These are phyloP conservation scores for Globisporangium cystogenes DNA, from an alignment of 352 stramenopile species.

Conservation along the genomic window DNA sequence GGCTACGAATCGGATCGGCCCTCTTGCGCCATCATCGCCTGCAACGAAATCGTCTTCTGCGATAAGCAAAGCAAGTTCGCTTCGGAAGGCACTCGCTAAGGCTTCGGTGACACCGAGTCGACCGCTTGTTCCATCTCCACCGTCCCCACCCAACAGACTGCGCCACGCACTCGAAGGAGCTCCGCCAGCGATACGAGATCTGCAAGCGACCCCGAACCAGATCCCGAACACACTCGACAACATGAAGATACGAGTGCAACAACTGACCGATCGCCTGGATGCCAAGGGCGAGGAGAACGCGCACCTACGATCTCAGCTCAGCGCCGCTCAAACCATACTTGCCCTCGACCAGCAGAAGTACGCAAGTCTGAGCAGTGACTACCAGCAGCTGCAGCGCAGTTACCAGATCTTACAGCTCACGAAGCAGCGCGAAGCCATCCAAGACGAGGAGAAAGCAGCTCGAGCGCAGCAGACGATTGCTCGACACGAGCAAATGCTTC, in stretches of 20 bases:
- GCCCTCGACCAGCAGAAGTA: conserved; percentile 25
- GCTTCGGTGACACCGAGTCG: background rate
- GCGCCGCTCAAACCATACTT: conserved; percentile 18
- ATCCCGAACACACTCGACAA: background rate
- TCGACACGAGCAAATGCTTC: conserved; percentile 30
- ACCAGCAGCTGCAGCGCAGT: conserved; percentile 31
- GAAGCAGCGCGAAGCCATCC: conserved; percentile 38
- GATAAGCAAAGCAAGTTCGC: background rate
- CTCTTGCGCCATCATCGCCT: background rate
- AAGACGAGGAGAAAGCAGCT: conserved; percentile 29
- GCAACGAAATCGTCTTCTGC: background rate
- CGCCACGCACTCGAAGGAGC: background rate
- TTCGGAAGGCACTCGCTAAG: background rate
- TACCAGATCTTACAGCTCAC: conserved; percentile 14
- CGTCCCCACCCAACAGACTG: background rate
- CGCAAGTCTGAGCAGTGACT: conserved; percentile 19
- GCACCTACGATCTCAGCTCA: conserved; percentile 14
- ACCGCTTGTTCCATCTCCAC: background rate
- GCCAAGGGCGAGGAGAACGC: conserved; percentile 6
- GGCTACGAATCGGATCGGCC: too few relatives aligned
- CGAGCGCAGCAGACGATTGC: conserved; percentile 36
- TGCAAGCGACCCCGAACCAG: background rate
- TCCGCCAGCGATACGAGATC: background rate
- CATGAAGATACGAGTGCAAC: background rate
- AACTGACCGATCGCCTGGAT: conserved; percentile 5